Evolutionary conservation across 1,139 yeast genomes (phyloP).

Genomic region (Zygosaccharomyces sapae): DNA sequence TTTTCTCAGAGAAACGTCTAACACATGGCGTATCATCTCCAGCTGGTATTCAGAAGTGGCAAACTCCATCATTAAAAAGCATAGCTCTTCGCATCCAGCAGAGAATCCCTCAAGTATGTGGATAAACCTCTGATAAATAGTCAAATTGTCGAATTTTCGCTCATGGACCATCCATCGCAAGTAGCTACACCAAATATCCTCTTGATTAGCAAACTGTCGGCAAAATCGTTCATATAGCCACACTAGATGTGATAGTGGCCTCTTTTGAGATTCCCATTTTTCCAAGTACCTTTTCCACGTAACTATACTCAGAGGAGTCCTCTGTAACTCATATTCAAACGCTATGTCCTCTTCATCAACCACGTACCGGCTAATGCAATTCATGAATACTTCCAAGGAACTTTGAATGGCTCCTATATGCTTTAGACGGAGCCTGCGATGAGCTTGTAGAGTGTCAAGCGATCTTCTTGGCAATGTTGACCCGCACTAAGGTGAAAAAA

Average conservation of each 20-base stretch:
- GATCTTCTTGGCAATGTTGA: not conserved
- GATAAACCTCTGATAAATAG: slow-evolving; percentile 42
- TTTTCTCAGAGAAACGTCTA: slow-evolving; percentile 50
- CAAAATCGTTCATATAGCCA: slow-evolving; percentile 35
- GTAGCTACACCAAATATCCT: slow-evolving; percentile 27
- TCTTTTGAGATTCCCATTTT: slow-evolving; percentile 20
- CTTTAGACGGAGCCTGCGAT: not conserved
- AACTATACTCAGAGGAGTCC: slow-evolving; percentile 18
- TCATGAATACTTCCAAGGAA: slow-evolving; percentile 5
- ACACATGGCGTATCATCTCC: slow-evolving; percentile 44
- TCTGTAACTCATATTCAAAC: slow-evolving; percentile 33
- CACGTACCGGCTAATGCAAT: slow-evolving; percentile 15
- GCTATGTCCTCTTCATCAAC: slow-evolving; percentile 30
- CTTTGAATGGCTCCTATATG: not conserved
- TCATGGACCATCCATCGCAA: slow-evolving; percentile 16
- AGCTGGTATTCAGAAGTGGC: slow-evolving; percentile 42
- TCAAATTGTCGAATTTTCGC: slow-evolving; percentile 4
- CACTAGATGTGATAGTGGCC: slow-evolving; percentile 16
- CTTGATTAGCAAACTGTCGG: slow-evolving; percentile 18
- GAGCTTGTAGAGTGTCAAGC: slow-evolving; percentile 1
- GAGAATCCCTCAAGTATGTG: slow-evolving; percentile 44
- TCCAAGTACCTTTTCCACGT: slow-evolving; percentile 33
- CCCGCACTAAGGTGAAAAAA: slow-evolving; percentile 4
- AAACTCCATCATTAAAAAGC: slow-evolving; percentile 54
- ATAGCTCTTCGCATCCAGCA: slow-evolving; percentile 46